phyloP scores from a whole-genome alignment of 495 filamentous ascomycete genomes.

The Aspergillus sclerotiicarbonarius region DNA sequence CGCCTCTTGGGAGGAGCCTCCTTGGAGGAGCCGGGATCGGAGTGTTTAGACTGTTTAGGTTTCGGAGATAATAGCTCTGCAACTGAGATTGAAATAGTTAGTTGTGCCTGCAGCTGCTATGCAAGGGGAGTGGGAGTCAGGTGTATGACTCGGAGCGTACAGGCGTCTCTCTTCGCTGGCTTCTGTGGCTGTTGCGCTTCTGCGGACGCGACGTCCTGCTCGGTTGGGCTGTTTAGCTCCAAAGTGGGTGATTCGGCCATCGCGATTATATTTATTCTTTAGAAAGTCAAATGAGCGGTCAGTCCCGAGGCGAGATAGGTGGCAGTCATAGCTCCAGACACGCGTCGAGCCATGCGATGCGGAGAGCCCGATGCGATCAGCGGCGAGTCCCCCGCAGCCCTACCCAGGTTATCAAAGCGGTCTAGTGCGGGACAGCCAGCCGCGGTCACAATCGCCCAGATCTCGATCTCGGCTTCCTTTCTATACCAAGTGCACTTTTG shows the following conservation, averaged over 20 bases:
- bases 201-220: background rate
- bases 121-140: background rate
- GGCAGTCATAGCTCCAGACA: too few relatives aligned
- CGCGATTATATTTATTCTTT: background rate
- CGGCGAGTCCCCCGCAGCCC: conserved; percentile 14
- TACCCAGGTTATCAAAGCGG: conserved; percentile 19
- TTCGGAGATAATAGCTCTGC: conserved; percentile 67
- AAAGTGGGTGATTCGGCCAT: background rate
- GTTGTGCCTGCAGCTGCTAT: background rate
- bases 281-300: too few relatives aligned
- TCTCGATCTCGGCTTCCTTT: conserved; percentile 7
- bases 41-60: conserved; percentile 42
- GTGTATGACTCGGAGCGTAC: conserved; percentile 19
- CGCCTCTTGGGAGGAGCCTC: conserved; percentile 18
- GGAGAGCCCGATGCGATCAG: conserved; percentile 6
- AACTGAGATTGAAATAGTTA: conserved; percentile 41
- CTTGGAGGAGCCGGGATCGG: conserved; percentile 28
- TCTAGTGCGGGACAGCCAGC: conserved; percentile 36
- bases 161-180: conserved; percentile 43
- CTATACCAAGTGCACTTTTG: background rate
- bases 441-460: conserved; percentile 17
- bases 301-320: too few relatives aligned
- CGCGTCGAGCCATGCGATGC: background rate
- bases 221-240: background rate
- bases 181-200: conserved; percentile 14